These are phyloP conservation scores for Drechslera avenae DNA, from an alignment of 2,329 filamentous ascomycete genomes.

Conservation along the genomic window DNA sequence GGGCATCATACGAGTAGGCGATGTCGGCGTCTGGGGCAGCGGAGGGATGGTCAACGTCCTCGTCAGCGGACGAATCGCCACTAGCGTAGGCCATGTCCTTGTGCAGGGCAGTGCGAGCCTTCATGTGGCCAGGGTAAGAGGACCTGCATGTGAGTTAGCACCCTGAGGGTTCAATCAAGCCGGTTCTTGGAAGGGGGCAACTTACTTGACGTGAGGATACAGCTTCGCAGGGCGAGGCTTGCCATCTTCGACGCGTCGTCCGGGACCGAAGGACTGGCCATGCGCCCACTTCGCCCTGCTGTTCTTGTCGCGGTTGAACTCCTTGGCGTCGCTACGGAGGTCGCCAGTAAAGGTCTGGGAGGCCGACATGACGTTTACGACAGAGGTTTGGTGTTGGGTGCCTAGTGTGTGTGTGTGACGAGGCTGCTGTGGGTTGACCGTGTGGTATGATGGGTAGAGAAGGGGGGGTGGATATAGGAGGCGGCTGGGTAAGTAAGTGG, in stretches of 20 bases:
- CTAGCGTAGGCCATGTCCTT: constrained; percentile 52
- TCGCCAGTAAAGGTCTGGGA: constrained; percentile 58
- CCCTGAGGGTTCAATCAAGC: neutral
- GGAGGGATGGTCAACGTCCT: constrained; percentile 52
- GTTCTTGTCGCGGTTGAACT: constrained; percentile 58
- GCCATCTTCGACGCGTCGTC: constrained; percentile 43
- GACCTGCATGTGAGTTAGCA: constrained; percentile 28
- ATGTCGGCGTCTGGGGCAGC: constrained; percentile 56
- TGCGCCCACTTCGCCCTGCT: constrained; percentile 59
- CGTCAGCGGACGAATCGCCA: constrained; percentile 52
- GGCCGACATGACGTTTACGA: constrained; percentile 48
- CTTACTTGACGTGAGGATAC: constrained; percentile 38
- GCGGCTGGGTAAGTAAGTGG: constrained; percentile 25
- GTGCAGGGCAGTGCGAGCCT: constrained; percentile 46
- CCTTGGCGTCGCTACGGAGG: constrained; percentile 60
- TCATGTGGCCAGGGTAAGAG: constrained; percentile 34
- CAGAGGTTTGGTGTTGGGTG: constrained; percentile 11
- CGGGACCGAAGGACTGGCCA: constrained; percentile 49
- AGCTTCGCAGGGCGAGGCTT: constrained; percentile 46
- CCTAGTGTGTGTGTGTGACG: neutral
- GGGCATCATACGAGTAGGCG: constrained; percentile 61
- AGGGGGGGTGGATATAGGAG: constrained; percentile 1
- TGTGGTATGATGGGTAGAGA: neutral
- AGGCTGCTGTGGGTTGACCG: neutral
- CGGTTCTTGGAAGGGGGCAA: neutral